A percentile compares a stretch with the other conserved stretches of the same genome.
phyloP scores from a whole-genome alignment of 2,329 filamentous ascomycete species.

The Trichothecium roseum region DNA sequence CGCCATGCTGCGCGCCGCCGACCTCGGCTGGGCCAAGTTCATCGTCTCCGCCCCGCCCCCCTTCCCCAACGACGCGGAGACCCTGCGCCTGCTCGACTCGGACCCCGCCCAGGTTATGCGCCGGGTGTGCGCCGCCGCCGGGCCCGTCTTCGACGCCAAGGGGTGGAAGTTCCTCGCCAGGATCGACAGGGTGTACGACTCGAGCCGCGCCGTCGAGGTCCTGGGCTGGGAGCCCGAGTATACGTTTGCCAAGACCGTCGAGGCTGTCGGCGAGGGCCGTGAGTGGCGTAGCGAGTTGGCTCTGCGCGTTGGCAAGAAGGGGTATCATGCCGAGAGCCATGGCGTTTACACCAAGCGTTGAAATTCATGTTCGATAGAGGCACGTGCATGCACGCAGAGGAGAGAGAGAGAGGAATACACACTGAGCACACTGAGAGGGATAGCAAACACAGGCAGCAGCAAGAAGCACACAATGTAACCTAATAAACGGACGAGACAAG shows the following conservation, averaged over 20 bases:
- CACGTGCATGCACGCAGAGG: constrained; percentile 10
- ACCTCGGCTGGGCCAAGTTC: constrained; percentile 27
- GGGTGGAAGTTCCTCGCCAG: constrained; percentile 26
- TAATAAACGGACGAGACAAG: too few relatives aligned
- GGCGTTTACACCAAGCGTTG: constrained; percentile 32
- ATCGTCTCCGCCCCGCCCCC: constrained; percentile 33
- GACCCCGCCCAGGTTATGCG: constrained; percentile 20
- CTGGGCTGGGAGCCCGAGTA: constrained; percentile 31
- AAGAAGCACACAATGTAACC: too few relatives aligned
- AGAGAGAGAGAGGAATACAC: neutral
- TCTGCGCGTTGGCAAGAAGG: constrained; percentile 27
- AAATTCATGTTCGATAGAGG: too few relatives aligned
- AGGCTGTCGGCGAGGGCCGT: constrained; percentile 20
- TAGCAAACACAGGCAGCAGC: too few relatives aligned
- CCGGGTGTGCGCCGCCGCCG: constrained; percentile 14
- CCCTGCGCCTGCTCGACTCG: constrained; percentile 20
- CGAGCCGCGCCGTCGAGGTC: constrained; percentile 26
- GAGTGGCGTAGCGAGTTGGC: constrained; percentile 29
- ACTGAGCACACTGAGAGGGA: too few relatives aligned
- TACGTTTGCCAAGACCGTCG: constrained; percentile 25
- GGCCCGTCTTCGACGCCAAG: constrained; percentile 17
- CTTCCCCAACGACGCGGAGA: constrained; percentile 19
- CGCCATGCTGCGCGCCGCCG: constrained; percentile 21
- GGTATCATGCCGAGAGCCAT: constrained; percentile 30
- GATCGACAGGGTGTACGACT: constrained; percentile 35